Base-by-base conservation (phyloP, 2,329 filamentous ascomycete genomes). In the Xylaria sp. region DNA sequence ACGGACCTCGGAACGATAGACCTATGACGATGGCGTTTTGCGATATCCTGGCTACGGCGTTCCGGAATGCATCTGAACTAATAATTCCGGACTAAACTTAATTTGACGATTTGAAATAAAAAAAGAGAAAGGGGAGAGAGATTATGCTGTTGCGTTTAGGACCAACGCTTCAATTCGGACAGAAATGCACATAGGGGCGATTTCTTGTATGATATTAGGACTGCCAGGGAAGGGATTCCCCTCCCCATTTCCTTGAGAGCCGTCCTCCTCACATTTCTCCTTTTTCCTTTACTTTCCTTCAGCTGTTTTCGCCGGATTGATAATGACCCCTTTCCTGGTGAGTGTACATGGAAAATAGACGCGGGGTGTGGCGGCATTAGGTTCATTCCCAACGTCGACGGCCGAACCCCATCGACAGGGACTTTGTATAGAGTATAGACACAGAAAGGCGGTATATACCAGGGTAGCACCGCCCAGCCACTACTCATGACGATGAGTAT, bases 21-120 rank as follows among this genome's bases (percentile, higher is more conserved):
- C 31, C 25, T 31, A 63, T 54, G 58, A 48, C 55, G 66, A 66
- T 20, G 62, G 60, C 48, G 63, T 68, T 66, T 25, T 49, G 18
- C 46, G 36, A 55, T 68, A 65, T 62, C 48, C 62, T 31, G 62
- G 62, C 41, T 9, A 70, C 39, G 66, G 69, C 51, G 66, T 68
- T 69, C 58, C 25, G 65, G 68, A 25, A 25, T 64, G 43, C 43
- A 54, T 63, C 5, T 12, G 33, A 33, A 52, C n/a, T 56, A 58
- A 57, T 68, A 65, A 54, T 49, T 39, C n/a, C 39, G 57, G 46
- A 33, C 25, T 3, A 54, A 25, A 9, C 36, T 62, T 56, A 39
- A 58, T 62, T 63, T 55, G 62, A 64, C 23, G 36, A 31, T 36
- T 12, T 18, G n/a, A 20, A 36, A 31, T 2, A 31, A 10, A n/a